A percentile compares a stretch with the other conserved stretches of the same genome.
These are phyloP conservation scores for Sugiyamaella floridensis DNA, from an alignment of 805 yeast genomes.

Conservation along the genomic window DNA sequence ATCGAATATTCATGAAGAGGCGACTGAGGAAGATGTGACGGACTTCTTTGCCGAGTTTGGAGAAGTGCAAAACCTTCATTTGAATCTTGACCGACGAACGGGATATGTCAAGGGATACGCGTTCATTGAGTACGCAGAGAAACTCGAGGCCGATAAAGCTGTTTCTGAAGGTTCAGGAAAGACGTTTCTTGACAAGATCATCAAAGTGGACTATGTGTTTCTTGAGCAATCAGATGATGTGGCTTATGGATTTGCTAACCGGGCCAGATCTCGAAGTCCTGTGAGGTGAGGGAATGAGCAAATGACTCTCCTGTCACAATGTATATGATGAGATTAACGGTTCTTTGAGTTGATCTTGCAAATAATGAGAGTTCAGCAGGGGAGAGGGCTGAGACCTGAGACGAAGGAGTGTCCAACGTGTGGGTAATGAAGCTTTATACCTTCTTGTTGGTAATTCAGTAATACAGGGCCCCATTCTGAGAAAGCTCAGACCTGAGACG, in stretches of 20 bases:
- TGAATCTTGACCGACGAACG: constrained; percentile 39
- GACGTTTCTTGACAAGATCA: constrained; percentile 30
- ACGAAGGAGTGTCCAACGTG: too few species aligned
- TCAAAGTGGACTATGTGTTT: constrained; percentile 37
- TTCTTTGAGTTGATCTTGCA: too few species aligned
- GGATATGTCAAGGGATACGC: constrained; percentile 41
- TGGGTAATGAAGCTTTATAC: too few species aligned
- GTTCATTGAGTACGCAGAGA: constrained; percentile 32
- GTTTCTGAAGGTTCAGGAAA: constrained; percentile 27
- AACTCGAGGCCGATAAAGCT: constrained; percentile 33
- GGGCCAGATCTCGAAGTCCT: neutral
- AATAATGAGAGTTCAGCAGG: too few species aligned
- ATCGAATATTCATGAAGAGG: constrained; percentile 39
- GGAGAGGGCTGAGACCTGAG: too few species aligned
- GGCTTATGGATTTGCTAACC: neutral
- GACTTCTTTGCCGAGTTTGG: constrained; percentile 41
- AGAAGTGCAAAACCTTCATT: constrained; percentile 32
- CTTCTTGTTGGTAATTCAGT: too few species aligned
- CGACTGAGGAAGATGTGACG: constrained; percentile 38
- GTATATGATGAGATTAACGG: too few species aligned
- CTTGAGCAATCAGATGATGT: constrained; percentile 23
- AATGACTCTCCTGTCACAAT: too few species aligned
- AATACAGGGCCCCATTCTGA: too few species aligned
- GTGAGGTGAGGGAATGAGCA: neutral
- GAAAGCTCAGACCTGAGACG: too few species aligned